Evolutionary conservation across 2,329 filamentous ascomycete genomes (phyloP).

Genomic region (Mariannaea sp.): DNA sequence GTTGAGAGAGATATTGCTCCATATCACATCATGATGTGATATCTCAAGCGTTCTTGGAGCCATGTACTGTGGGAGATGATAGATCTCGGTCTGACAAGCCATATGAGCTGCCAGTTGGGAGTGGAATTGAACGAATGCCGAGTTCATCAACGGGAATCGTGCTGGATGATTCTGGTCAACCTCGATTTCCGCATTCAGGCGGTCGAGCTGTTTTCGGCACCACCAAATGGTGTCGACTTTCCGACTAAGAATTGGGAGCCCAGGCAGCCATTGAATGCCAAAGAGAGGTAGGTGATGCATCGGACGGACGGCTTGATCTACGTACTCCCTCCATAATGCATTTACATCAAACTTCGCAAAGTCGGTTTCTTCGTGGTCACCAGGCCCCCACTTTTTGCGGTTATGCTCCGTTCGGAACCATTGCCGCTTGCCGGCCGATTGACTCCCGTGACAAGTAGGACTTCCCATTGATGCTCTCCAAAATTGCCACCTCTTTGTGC

Average conservation of each 20-base stretch:
- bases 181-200: constrained; percentile 92
- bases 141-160: constrained; percentile 89
- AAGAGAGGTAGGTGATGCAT: constrained; percentile 76
- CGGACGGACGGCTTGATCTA: constrained; percentile 80
- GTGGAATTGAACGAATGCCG: constrained; percentile 98
- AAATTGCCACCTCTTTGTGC: constrained; percentile 64
- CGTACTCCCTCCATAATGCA: constrained; percentile 64
- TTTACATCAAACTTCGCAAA: no score
- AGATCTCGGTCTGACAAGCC: constrained; percentile 90
- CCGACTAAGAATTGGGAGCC: constrained; percentile 75
- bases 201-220: constrained; percentile 83
- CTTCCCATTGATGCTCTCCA: constrained; percentile 69
- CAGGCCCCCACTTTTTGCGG: no score
- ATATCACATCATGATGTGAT: constrained; percentile 87
- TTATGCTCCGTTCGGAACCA: no score
- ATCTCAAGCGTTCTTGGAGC: constrained; percentile 91
- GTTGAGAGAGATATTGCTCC: constrained; percentile 94
- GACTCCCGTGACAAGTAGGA: no score
- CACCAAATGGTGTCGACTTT: constrained; percentile 96
- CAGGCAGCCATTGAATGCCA: constrained; percentile 72
- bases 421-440: no score
- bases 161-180: constrained; percentile 85
- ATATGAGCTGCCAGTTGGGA: constrained; percentile 97
- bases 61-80: constrained; percentile 94
- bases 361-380: no score